Base-by-base conservation (phyloP, 2,329 filamentous ascomycete species). In the Ceratocystis eucalypticola region DNA sequence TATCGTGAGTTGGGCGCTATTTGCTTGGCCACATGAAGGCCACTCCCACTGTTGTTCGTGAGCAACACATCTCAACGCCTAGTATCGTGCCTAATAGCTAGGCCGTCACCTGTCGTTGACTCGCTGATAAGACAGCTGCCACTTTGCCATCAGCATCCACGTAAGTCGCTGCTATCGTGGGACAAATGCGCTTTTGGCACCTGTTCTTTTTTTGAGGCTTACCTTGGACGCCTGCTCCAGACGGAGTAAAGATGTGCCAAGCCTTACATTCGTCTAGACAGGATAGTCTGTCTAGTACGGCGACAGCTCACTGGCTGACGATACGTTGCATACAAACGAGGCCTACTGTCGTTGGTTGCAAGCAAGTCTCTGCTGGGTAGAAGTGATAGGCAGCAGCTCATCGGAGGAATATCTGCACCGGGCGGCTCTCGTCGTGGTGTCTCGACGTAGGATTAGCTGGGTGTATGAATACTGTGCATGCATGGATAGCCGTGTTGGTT, bases 191-290 rank as follows among this genome's bases (percentile, higher is more conserved):
- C 48, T 53, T 41, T 53, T 53, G 48, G 20, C 53, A 17, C 53
- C 17, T n/a, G 46, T 3, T 7, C 10, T 30, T 57, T 33, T 57
- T 59, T 20, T 30, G 55, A 59, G 55, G 55, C 55, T 37, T 33
- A 59, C 55, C 2, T 12, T 10, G 25, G 22, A 28, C 2, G 2
- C 22, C 28, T 59, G 55, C 22, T 30, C 28, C 25, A 33, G 55
- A 59, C 55, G 33, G 28, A 59, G 55, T 59, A 59, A 53, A 59
- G 55, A 59, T 59, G 55, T 59, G 55, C 17, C 7, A 37, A 59
- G 55, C 55, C 55, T 37, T n/a, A 20, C 33, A n/a, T 59, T 59
- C 55, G 15, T 53, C 48, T 53, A 53, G 8, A 53, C 37, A 53
- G 20, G 30, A 22, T 10, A 15, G 28, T 33, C 22, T n/a, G 8